phyloP scores from a whole-genome alignment of 78 protist genomes.

The slime mould (Dictyostelium discoideum) region DNA sequence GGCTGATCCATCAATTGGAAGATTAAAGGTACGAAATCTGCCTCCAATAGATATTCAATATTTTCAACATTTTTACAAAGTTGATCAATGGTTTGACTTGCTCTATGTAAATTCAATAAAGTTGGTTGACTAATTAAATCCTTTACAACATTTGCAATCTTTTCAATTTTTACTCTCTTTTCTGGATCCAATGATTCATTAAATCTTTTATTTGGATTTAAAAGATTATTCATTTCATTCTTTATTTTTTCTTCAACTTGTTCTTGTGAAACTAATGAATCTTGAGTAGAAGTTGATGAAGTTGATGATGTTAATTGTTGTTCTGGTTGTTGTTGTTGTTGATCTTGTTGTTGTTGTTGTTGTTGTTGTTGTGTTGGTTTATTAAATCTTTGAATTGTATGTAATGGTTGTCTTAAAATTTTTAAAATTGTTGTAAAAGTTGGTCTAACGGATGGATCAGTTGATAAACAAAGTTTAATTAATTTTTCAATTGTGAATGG shows the following conservation, averaged over 20 bases:
- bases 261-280: not conserved
- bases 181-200: conserved; percentile 4
- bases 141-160: not conserved
- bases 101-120: conserved; percentile 12
- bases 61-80: conserved; percentile 46
- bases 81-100: conserved; percentile 32
- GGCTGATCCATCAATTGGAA: conserved; percentile 22
- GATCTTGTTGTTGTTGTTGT: not conserved
- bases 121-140: conserved; percentile 20
- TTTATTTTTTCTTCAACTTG: not conserved
- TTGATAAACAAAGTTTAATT: conserved; percentile 40
- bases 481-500: conserved; percentile 68
- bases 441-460: conserved; percentile 67
- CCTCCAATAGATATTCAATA: not conserved
- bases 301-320: not conserved
- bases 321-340: not conserved
- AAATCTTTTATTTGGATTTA: not conserved
- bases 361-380: conserved; percentile 5
- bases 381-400: conserved; percentile 36
- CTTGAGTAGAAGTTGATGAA: not conserved
- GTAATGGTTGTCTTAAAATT: conserved; percentile 66
- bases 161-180: conserved; percentile 14
- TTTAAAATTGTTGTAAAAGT: conserved; percentile 60
- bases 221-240: not conserved
- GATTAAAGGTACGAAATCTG: conserved; percentile 24